Conservation (phyloP, 768 basidiomycete genomes). For the Cystofilobasidium capitatum region DNA sequence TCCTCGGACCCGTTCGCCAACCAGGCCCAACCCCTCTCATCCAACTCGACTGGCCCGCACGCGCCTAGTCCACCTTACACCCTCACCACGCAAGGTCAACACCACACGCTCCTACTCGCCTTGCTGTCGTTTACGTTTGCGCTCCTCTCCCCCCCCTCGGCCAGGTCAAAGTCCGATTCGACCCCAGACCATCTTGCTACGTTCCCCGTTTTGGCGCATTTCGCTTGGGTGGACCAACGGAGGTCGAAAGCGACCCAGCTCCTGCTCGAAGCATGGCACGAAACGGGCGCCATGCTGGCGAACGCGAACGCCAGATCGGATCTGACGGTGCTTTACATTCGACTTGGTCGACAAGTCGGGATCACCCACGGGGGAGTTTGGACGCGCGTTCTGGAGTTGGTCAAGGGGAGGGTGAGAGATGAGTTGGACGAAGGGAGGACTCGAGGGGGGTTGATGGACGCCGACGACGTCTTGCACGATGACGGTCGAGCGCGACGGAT, state of each 20-base stretch:
- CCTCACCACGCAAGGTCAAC: conserved; percentile 1
- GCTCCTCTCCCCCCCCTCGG: conserved; percentile 1
- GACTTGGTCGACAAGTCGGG: background rate
- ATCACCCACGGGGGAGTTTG: conserved; percentile 4
- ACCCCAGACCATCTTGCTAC: background rate
- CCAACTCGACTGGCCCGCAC: background rate
- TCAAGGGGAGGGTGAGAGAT: conserved; percentile 15
- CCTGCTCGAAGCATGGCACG: conserved; percentile 17
- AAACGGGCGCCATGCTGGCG: background rate
- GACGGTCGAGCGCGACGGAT: background rate
- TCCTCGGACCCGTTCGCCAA: conserved; percentile 1
- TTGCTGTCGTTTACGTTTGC: conserved; percentile 12
- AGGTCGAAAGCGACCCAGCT: background rate
- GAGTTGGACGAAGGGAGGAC: background rate
- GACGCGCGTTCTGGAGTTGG: background rate
- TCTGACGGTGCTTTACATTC: conserved; percentile 9
- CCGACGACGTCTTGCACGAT: background rate
- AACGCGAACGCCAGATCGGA: background rate
- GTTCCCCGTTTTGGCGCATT: background rate
- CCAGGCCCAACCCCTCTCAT: background rate
- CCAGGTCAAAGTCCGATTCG: background rate
- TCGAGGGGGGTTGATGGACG: background rate
- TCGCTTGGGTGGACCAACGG: background rate
- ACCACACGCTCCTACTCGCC: conserved; percentile 14
- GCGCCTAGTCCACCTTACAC: background rate